These are phyloP conservation scores for Tolypocladium endophyticum DNA, from an alignment of 2,329 filamentous ascomycete genomes.

Conservation along the genomic window DNA sequence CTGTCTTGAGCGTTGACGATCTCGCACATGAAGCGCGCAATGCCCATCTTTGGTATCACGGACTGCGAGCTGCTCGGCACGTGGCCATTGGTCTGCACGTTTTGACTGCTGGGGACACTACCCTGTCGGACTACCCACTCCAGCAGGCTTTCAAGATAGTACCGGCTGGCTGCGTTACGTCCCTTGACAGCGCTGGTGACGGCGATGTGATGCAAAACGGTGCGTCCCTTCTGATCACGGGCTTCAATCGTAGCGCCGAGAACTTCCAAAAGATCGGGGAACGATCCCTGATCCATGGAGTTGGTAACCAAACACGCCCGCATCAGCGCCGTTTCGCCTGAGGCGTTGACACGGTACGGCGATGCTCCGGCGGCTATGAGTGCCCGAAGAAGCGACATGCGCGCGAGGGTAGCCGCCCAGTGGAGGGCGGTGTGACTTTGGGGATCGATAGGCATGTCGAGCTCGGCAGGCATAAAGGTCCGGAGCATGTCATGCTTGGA, in stretches of 20 bases:
- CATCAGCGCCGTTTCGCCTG: slow-evolving; percentile 87
- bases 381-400: slow-evolving; percentile 69
- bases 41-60: slow-evolving; percentile 58
- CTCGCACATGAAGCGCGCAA: slow-evolving; percentile 91
- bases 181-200: slow-evolving; percentile 94
- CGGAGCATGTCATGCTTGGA: slow-evolving; percentile 68
- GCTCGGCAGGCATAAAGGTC: slow-evolving; percentile 64
- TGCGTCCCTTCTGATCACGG: slow-evolving; percentile 78
- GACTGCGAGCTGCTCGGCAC: slow-evolving; percentile 28
- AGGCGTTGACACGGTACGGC: slow-evolving; percentile 77
- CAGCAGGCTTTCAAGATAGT: slow-evolving; percentile 88
- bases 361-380: slow-evolving; percentile 78
- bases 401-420: slow-evolving; percentile 89
- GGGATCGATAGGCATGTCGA: slow-evolving; percentile 86
- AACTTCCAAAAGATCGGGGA: slow-evolving; percentile 81
- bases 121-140: slow-evolving; percentile 91
- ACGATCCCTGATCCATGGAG: slow-evolving; percentile 82
- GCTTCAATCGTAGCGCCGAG: slow-evolving; percentile 85
- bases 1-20: slow-evolving; percentile 95
- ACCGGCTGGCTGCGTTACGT: slow-evolving; percentile 80
- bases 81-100: slow-evolving; percentile 19
- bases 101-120: slow-evolving; percentile 47
- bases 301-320: slow-evolving; percentile 89
- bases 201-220: slow-evolving; percentile 91
- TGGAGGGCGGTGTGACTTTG: slow-evolving; percentile 86